Conservation (phyloP, 2,329 filamentous ascomycete genomes). For the Beauveria medogensis region DNA sequence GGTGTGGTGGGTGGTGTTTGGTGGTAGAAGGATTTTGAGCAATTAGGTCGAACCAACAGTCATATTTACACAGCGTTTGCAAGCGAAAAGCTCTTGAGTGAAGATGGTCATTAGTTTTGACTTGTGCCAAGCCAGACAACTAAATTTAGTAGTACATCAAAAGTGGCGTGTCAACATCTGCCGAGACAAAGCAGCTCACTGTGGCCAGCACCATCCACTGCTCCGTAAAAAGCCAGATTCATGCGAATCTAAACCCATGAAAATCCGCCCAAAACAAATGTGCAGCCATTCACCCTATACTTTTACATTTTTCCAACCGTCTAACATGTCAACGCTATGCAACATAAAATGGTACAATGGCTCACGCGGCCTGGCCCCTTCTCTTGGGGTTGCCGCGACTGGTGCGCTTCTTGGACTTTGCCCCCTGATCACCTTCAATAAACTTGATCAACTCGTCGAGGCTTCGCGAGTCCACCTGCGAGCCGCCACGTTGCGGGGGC, state of each 20-base stretch:
- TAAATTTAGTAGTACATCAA: conserved; percentile 7
- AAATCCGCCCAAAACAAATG: background rate
- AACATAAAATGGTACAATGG: conserved; percentile 3
- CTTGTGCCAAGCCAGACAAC: background rate
- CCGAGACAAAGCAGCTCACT: background rate
- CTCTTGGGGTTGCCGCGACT: conserved; percentile 49
- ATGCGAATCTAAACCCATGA: conserved; percentile 1
- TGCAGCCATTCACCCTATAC: background rate
- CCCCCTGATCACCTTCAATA: conserved; percentile 69
- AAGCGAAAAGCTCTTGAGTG: conserved; percentile 12
- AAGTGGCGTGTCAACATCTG: conserved; percentile 1
- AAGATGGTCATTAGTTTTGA: conserved; percentile 13
- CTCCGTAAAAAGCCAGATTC: background rate
- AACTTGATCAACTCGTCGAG: conserved; percentile 92
- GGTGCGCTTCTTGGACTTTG: conserved; percentile 48
- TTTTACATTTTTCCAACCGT: conserved; percentile 11
- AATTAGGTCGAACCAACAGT: too few species aligned
- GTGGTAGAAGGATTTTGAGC: too few species aligned
- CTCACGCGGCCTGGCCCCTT: conserved; percentile 26
- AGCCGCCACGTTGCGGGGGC: conserved; percentile 21
- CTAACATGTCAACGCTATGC: background rate
- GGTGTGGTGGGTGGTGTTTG: background rate
- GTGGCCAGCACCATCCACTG: background rate
- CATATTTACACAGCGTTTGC: too few species aligned
- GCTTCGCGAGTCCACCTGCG: conserved; percentile 63